Evolutionary conservation across 176 grass and related monocot species (phyloP).

Genomic region (Eleusine coracana): DNA sequence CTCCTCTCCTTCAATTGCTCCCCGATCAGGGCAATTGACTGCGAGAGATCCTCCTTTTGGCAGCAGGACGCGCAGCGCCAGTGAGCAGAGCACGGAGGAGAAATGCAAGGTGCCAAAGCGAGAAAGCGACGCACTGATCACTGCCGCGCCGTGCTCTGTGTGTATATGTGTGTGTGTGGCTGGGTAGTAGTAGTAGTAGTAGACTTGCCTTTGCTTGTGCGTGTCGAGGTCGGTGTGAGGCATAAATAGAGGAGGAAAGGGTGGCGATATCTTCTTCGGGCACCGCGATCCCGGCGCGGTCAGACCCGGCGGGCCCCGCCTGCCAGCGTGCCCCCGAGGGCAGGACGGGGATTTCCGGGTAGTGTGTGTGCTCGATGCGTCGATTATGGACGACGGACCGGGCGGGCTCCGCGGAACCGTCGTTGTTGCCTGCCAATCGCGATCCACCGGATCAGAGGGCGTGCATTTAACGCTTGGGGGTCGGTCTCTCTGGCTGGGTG

Average conservation of each 20-base stretch:
- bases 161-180: conserved; percentile 1
- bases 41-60: conserved; percentile 41
- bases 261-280: conserved; percentile 33
- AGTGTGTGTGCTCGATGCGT: too few species aligned
- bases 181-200: not conserved
- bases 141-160: not conserved
- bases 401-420: not conserved
- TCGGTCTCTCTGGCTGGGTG: not conserved
- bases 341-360: conserved; percentile 20
- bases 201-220: not conserved
- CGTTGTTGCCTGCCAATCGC: conserved; percentile 45
- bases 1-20: conserved; percentile 1
- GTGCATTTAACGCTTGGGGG: conserved; percentile 42
- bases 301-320: not conserved
- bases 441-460: conserved; percentile 51
- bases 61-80: conserved; percentile 16
- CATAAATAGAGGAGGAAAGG: conserved; percentile 52
- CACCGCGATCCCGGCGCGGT: conserved; percentile 23
- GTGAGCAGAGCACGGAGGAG: conserved; percentile 37
- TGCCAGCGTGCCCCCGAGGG: conserved; percentile 33
- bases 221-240: conserved; percentile 38
- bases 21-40: conserved; percentile 46
- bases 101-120: conserved; percentile 22
- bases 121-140: conserved; percentile 35
- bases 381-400: not conserved